Base-by-base conservation (phyloP, 176 grass and related monocot species). In the Alopecurus myosuroides region DNA sequence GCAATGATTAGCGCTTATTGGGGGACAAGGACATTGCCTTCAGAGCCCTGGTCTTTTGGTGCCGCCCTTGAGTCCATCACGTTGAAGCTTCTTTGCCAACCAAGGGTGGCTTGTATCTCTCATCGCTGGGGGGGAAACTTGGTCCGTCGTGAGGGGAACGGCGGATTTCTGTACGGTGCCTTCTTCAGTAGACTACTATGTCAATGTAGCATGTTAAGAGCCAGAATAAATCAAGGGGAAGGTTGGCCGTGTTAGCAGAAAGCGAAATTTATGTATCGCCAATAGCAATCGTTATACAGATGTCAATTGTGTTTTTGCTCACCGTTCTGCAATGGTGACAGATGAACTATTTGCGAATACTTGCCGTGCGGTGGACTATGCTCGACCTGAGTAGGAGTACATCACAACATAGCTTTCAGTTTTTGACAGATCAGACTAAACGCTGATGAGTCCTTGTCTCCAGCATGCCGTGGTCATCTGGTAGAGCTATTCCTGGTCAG, bases 151-250 rank as follows among this genome's bases (percentile, higher is more conserved):
- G 48, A 73, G 40, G 37, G 11, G 56, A 25, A 56, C 46, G 65
- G 66, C 86, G 29, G 57, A n/a, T 84, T 90, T 87, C 70, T 84
- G 68, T 68, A 84, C 60, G 85, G 48, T 74, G 7, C 48, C 49
- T 19, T 79, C 22, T 67, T 66, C 31, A 55, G 64, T 79, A 83
- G 79, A 83, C 66, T 50, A 83, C 66, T 50, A 1, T n/a, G 11
- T 29, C 61, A 76, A 18, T 69, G 11, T 83, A 86, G 88, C 6
- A 56, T 55, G 20, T 35, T 23, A 75, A 80, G 58, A 51, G 75
- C 57, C 23, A 19, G 73, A 86, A 90, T 90, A 90, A 90, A 90
- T 74, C 28, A 31, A 39, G 46, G 78, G 57, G 42, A 50, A 70
- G 25, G 13, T 48, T 49, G 40, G 17, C 14, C 50, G 45, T 9